Percentiles rank a stretch among this genome's conserved stretches.
phyloP scores from a whole-genome alignment of 2,329 filamentous ascomycete species.

The Pestalotiopsis sp. region DNA sequence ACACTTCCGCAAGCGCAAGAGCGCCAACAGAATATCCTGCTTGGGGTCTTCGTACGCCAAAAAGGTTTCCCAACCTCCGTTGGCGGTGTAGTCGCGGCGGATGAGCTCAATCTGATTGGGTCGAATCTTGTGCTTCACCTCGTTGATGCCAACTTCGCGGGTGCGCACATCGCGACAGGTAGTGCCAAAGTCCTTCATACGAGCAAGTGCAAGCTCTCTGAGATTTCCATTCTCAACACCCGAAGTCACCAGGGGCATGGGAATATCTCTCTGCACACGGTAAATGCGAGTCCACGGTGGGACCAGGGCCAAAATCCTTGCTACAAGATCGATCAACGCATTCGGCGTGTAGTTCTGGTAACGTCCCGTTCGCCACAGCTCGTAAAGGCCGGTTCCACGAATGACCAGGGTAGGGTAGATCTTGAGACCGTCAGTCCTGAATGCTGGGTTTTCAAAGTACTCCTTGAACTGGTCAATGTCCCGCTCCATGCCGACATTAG shows the following conservation, averaged over 20 bases:
- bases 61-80: slow-evolving; percentile 98
- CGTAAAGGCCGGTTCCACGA: slow-evolving; percentile 92
- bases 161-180: slow-evolving; percentile 95
- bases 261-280: slow-evolving; percentile 96
- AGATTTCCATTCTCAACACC: slow-evolving; percentile 98
- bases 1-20: slow-evolving; percentile 88
- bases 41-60: slow-evolving; percentile 97
- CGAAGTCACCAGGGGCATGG: slow-evolving; percentile 99
- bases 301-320: slow-evolving; percentile 90
- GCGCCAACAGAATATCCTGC: slow-evolving; percentile 93
- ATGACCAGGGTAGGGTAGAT: slow-evolving; percentile 98
- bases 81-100: slow-evolving; percentile 89
- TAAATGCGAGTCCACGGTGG: slow-evolving; percentile 99
- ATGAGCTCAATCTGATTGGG: slow-evolving; percentile 96
- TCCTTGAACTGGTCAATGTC: slow-evolving; percentile 96
- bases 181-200: slow-evolving; percentile 99
- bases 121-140: slow-evolving; percentile 98
- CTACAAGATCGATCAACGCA: slow-evolving; percentile 91
- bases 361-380: slow-evolving; percentile 92
- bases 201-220: slow-evolving; percentile 86
- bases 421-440: slow-evolving; percentile 94
- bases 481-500: slow-evolving; percentile 97
- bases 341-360: slow-evolving; percentile 99
- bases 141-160: slow-evolving; percentile 95
- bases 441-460: slow-evolving; percentile 95